These are phyloP conservation scores for Neurospora tetrasperma DNA, from an alignment of 495 filamentous ascomycete genomes.

Conservation along the genomic window DNA sequence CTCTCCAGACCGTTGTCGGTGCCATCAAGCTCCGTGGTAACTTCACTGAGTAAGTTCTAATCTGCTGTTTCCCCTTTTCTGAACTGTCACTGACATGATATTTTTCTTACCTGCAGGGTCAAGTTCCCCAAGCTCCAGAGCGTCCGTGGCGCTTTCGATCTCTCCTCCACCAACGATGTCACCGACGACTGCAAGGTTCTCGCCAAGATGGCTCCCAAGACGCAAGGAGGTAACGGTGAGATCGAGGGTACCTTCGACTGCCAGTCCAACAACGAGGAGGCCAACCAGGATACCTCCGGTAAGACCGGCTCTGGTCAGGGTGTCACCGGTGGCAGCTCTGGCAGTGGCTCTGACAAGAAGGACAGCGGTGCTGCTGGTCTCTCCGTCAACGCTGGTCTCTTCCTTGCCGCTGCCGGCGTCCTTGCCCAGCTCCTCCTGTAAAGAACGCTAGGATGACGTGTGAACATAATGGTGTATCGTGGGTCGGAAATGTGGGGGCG, in stretches of 20 bases:
- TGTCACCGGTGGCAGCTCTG: slow-evolving; percentile 5
- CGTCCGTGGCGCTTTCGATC: slow-evolving; percentile 79
- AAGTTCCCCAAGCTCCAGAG: slow-evolving; percentile 56
- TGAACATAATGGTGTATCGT: slow-evolving; percentile 3
- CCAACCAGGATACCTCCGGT: slow-evolving; percentile 31
- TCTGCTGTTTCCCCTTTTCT: not conserved
- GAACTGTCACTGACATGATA: not conserved
- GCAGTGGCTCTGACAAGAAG: slow-evolving; percentile 10
- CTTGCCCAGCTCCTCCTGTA: slow-evolving; percentile 25
- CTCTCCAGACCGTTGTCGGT: slow-evolving; percentile 60
- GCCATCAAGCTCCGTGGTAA: slow-evolving; percentile 83
- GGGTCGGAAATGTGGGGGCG: not conserved
- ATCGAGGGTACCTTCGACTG: slow-evolving; percentile 58
- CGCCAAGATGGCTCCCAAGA: slow-evolving; percentile 25
- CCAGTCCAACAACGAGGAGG: slow-evolving; percentile 32
- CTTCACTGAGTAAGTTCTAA: slow-evolving; percentile 64
- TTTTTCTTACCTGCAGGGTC: slow-evolving; percentile 40
- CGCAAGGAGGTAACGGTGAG: slow-evolving; percentile 28
- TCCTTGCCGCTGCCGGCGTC: slow-evolving; percentile 28
- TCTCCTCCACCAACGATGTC: slow-evolving; percentile 63
- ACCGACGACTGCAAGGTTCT: slow-evolving; percentile 36
- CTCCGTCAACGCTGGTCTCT: slow-evolving; percentile 29
- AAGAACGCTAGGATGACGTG: slow-evolving; percentile 4
- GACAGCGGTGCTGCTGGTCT: slow-evolving; percentile 24
- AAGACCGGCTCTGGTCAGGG: slow-evolving; percentile 14